phyloP scores from a whole-genome alignment of 1,284 basidiomycete genomes.

The Ustilago hordei region DNA sequence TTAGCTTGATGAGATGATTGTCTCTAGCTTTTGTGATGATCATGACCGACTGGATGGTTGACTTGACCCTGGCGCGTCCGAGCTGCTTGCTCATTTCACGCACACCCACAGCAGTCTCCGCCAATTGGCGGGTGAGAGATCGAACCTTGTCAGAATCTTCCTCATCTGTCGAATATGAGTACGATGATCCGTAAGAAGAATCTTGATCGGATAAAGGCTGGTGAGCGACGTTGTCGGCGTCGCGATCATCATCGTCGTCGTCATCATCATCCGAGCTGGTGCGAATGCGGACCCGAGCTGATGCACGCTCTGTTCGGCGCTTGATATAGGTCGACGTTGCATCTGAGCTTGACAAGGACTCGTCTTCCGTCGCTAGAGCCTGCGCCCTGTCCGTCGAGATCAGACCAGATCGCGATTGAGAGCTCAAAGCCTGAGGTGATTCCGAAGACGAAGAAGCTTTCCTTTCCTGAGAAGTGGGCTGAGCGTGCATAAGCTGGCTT shows the following conservation, averaged over 20 bases:
- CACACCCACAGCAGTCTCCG: conserved; percentile 95
- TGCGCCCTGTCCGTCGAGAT: conserved; percentile 3
- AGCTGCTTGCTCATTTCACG: conserved; percentile 99
- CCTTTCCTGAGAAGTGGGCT: conserved; percentile 2
- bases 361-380: conserved; percentile 15
- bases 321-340: conserved; percentile 14
- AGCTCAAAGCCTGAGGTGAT: neutral
- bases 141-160: conserved; percentile 76
- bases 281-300: conserved; percentile 30
- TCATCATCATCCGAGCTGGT: conserved; percentile 49
- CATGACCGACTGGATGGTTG: conserved; percentile 90
- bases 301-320: conserved; percentile 17
- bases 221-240: conserved; percentile 36
- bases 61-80: conserved; percentile 89
- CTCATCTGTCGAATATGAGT: conserved; percentile 72
- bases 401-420: neutral
- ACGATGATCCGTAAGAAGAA: conserved; percentile 42
- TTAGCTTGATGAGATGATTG: conserved; percentile 94
- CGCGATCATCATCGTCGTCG: conserved; percentile 35
- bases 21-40: conserved; percentile 99
- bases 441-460: conserved; percentile 2
- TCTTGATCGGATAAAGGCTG: conserved; percentile 29
- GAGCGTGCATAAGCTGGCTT: conserved; percentile 1
- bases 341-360: conserved; percentile 21
- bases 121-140: conserved; percentile 85